Evolutionary conservation across 805 yeast species (phyloP), one percentile per base, ranked within the genome.

Genomic region (Saturnispora besseyi): DNA sequence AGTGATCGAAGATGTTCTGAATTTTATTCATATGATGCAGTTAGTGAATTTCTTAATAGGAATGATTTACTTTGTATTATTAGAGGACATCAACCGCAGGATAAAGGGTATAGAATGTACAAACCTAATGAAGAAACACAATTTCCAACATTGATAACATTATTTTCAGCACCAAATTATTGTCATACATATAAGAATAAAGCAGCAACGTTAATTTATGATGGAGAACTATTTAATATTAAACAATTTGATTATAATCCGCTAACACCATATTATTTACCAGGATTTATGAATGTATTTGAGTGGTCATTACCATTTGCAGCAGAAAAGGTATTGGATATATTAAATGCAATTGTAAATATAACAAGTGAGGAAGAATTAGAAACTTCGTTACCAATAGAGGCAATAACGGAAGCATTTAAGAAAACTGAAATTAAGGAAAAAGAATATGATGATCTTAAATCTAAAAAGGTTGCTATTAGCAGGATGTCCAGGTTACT

Each of bases 291-390:
- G 96, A 96, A 91, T 65, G 96, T 89, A 4, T 91, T 91, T 65
- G 84, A 95, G 22, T 91, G 98, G 98, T 87, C 96, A 1, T 69
- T 91, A 53, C 99, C 98, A 5, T 91, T 91, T 71, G 97, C 91
- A 22, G 96, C 96, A 30, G 96, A 90, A 64, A 91, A 91, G 62
- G 86, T 90, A 51, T 82, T 96, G 11, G 98, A 91, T 62, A 90
- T 91, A 84, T 73, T 91, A 61, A 84, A 88, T 18, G 79, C 95
- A 0, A 83, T 91, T 37, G 74, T 91, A 63, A 91, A 91, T 66
- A 87, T 91, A 4, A 42, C 50, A 50, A 51, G 53, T 10, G 43
- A 44, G 11, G 53, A 53, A 38, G 57, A 55, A 36, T 47, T 55
- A 28, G 32, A 40, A 28, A 31, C 26, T 11, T 24, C 42, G 18